Evolutionary conservation across 129 eudicot species (phyloP).

Genomic region (Chrysanthemum seticuspe): DNA sequence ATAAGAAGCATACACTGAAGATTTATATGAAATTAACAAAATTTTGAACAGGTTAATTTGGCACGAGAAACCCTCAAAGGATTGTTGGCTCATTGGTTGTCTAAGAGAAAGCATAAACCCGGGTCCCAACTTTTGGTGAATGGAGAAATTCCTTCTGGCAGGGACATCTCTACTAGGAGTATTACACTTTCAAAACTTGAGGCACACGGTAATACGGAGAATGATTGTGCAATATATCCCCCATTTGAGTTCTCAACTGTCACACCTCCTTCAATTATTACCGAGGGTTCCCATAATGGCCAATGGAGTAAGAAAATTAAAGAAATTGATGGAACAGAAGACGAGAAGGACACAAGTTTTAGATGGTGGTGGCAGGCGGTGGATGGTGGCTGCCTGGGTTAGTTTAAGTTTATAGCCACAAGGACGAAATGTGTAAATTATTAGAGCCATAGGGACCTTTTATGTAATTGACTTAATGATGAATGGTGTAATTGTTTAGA

Average conservation of each 20-base stretch:
- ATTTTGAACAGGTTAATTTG: slow-evolving; percentile 66
- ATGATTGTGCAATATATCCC: slow-evolving; percentile 78
- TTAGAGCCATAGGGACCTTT: too few species aligned
- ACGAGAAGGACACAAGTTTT: slow-evolving; percentile 56
- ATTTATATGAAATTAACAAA: too few species aligned
- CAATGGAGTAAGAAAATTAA: slow-evolving; percentile 94
- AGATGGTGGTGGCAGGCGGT: too few species aligned
- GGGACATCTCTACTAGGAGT: slow-evolving; percentile 54
- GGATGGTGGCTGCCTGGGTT: too few species aligned
- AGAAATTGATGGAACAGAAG: slow-evolving; percentile 86
- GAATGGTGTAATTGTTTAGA: too few species aligned
- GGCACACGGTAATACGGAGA: slow-evolving; percentile 66
- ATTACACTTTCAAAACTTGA: slow-evolving; percentile 67
- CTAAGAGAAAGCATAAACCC: slow-evolving; percentile 68
- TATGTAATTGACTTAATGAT: too few species aligned
- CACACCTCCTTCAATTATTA: slow-evolving; percentile 86
- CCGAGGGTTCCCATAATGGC: slow-evolving; percentile 96
- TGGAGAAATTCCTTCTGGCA: slow-evolving; percentile 64
- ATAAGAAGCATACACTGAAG: too few species aligned
- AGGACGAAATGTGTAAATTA: too few species aligned
- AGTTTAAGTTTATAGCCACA: too few species aligned
- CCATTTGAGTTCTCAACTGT: slow-evolving; percentile 86
- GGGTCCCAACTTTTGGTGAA: slow-evolving; percentile 53
- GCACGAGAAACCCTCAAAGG: slow-evolving; percentile 99
- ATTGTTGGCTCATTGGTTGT: slow-evolving; percentile 75